Evolutionary conservation across 306 rosid genomes (phyloP).

Genomic region (Pterocarpus santalinus): DNA sequence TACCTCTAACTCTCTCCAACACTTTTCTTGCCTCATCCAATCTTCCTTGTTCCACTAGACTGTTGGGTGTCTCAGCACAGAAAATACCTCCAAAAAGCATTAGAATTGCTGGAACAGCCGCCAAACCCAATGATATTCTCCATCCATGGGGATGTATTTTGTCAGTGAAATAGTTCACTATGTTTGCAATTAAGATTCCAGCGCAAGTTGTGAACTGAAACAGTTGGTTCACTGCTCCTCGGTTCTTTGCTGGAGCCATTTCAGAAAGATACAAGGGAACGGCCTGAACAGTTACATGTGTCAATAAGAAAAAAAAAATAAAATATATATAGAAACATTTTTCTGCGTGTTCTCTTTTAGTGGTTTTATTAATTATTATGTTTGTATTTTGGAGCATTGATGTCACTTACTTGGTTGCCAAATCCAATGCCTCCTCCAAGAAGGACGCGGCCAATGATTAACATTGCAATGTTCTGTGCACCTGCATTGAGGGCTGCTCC

Average conservation of each 20-base stretch:
- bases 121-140: slow-evolving; percentile 94
- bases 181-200: slow-evolving; percentile 79
- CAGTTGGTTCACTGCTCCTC: slow-evolving; percentile 94
- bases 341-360: too few species aligned
- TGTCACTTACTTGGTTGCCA: slow-evolving; percentile 83
- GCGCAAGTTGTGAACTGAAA: slow-evolving; percentile 92
- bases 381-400: background rate
- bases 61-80: slow-evolving; percentile 97
- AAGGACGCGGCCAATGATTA: slow-evolving; percentile 81
- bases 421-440: slow-evolving; percentile 94
- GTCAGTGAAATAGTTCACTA: slow-evolving; percentile 76
- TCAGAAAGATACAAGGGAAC: slow-evolving; percentile 96
- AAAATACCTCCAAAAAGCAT: slow-evolving; percentile 89
- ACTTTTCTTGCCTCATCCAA: slow-evolving; percentile 74
- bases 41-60: slow-evolving; percentile 90
- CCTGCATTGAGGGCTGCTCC: slow-evolving; percentile 87
- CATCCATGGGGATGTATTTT: slow-evolving; percentile 91
- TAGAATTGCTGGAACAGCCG: slow-evolving; percentile 80
- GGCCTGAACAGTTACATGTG: slow-evolving; percentile 63
- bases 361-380: background rate
- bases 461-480: slow-evolving; percentile 76
- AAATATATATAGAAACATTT: background rate
- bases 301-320: background rate
- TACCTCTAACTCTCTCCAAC: slow-evolving; percentile 86
- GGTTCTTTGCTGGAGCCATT: slow-evolving; percentile 89